Base-by-base conservation (phyloP, 139 green algal genomes). In the Helicosporidium sp. region DNA sequence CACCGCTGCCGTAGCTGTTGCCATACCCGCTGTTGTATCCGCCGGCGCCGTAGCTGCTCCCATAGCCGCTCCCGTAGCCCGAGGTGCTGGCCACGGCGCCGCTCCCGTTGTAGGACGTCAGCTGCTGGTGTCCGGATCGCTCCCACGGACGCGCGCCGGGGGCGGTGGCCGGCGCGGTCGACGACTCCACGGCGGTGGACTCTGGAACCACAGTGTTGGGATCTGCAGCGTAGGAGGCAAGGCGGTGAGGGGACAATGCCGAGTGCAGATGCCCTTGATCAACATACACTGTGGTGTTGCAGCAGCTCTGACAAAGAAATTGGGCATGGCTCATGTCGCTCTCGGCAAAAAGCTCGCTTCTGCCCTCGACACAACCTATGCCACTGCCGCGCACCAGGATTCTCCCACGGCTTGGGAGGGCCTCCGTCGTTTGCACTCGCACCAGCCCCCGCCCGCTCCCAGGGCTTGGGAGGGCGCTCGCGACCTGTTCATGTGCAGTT, bases 371-470 rank as follows among this genome's bases (percentile, higher is more conserved):
- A n/a, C n/a, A n/a, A n/a, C n/a, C n/a, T n/a, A n/a, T n/a, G n/a
- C n/a, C n/a, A n/a, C n/a, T n/a, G n/a, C n/a, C n/a, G 12, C 7
- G 40, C 39, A 26, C 49, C 59, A n/a, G n/a, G n/a, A n/a, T 50
- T 52, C 28, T 82, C 74, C 74, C 74, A 82, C 4, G 74, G 74
- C 45, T 82, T 82, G 23, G 74, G 61, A 4, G 41, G 28, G 19
- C 42, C 58, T 48, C 49, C 22, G 6, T 26, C 26, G 12, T 49
- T 27, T 12, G 13, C 28, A 8, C 24, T 34, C 0, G 8, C 42
- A 10, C 20, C 26, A 16, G 44, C 47, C 42, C n/a, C n/a, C n/a
- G n/a, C n/a, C n/a, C 63, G 49, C 52, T 75, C 66, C 66, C 66
- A 75, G 1, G 66, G 66, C 36, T 75, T 75, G 16, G 52, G 19